Percentiles rank a stretch among this genome's conserved stretches.
These are phyloP conservation scores for Aspergillus luchuensis DNA, from an alignment of 2,329 filamentous ascomycete genomes.

Conservation along the genomic window DNA sequence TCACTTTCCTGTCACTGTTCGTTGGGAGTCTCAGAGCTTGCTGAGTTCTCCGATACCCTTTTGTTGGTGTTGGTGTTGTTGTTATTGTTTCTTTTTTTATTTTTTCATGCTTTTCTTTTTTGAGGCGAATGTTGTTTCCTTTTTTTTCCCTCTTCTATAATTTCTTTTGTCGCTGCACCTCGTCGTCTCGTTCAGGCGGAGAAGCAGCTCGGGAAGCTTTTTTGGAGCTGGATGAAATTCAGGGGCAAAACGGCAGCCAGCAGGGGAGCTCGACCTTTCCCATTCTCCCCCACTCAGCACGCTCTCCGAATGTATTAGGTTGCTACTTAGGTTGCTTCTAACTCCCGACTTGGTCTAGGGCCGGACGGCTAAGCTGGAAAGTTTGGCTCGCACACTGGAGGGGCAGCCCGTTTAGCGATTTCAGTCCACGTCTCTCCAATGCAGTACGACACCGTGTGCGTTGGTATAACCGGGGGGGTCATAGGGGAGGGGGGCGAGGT, in stretches of 20 bases:
- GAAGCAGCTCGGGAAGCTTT: slow-evolving; percentile 15
- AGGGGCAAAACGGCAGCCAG: slow-evolving; percentile 18
- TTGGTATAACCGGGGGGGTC: not conserved
- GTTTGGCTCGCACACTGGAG: slow-evolving; percentile 10
- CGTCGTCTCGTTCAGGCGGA: slow-evolving; percentile 1
- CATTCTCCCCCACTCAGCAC: slow-evolving; percentile 15
- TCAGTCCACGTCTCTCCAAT: slow-evolving; percentile 2
- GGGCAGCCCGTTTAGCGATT: slow-evolving; percentile 9
- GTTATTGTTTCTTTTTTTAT: not conserved
- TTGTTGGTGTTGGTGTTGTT: not conserved
- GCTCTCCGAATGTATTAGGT: slow-evolving; percentile 18
- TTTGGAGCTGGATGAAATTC: slow-evolving; percentile 18
- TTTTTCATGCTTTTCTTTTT: not conserved
- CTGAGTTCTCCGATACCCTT: not conserved
- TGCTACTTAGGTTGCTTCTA: slow-evolving; percentile 11
- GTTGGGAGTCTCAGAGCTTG: slow-evolving; percentile 6
- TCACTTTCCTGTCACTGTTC: slow-evolving; percentile 1
- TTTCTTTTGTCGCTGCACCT: slow-evolving; percentile 1
- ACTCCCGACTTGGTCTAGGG: slow-evolving; percentile 7
- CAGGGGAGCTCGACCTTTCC: slow-evolving; percentile 16
- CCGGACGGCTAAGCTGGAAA: slow-evolving; percentile 4
- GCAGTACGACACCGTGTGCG: not conserved
- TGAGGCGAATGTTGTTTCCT: not conserved
- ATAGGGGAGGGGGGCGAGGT: not conserved
- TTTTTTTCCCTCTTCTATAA: not conserved